Conservation (phyloP, 345 rosid genomes). For the Erodium maritimum region DNA sequence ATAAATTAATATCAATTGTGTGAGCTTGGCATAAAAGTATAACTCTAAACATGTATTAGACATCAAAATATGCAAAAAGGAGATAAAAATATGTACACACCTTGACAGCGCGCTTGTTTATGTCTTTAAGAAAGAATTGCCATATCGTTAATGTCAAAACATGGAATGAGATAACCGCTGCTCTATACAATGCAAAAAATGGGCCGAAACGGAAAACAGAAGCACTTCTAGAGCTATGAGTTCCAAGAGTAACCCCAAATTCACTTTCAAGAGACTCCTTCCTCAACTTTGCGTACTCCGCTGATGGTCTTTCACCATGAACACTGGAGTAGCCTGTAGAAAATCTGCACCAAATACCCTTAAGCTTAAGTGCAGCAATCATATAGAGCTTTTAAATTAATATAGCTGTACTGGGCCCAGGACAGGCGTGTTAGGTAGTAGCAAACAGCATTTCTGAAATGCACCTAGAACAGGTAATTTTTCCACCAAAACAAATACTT, state of each 20-base stretch:
- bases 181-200: conserved; percentile 79
- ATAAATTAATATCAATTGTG: no score
- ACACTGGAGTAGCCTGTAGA: conserved; percentile 54
- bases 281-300: conserved; percentile 75
- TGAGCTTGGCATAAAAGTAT: background rate
- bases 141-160: conserved; percentile 65
- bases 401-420: no score
- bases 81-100: conserved; percentile 17
- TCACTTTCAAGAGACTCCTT: conserved; percentile 93
- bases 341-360: conserved; percentile 29
- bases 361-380: background rate
- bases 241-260: conserved; percentile 66
- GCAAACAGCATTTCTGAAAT: background rate
- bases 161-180: conserved; percentile 67
- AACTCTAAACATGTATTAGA: background rate
- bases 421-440: background rate
- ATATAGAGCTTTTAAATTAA: no score
- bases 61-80: background rate
- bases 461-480: background rate
- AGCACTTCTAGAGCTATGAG: conserved; percentile 45
- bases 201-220: conserved; percentile 71
- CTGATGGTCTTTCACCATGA: conserved; percentile 75
- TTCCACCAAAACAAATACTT: background rate
- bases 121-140: conserved; percentile 58
- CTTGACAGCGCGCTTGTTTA: conserved; percentile 62